Percentiles rank a stretch among this genome's conserved stretches.
phyloP scores from a whole-genome alignment of 1,284 basidiomycete species.

The Tremellales sp. region DNA sequence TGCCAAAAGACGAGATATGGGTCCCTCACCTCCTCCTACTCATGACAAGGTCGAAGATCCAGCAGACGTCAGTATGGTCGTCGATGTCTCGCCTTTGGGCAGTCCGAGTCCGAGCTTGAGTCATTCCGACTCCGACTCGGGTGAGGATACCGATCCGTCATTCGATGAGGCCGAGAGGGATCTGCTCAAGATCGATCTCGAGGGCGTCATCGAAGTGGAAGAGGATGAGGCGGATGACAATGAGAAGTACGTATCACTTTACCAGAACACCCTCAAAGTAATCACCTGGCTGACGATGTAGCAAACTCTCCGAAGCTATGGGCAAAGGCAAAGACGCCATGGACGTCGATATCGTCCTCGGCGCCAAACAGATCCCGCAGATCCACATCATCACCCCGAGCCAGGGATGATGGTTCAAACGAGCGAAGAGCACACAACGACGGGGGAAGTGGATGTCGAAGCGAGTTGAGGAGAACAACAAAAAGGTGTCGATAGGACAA shows the following conservation, averaged over 20 bases:
- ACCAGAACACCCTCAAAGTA: too few species aligned
- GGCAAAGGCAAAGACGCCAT: too few species aligned
- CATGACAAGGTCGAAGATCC: not conserved
- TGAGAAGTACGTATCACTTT: too few species aligned
- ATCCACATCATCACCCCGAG: not conserved
- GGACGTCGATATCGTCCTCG: not conserved
- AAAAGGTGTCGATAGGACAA: too few species aligned
- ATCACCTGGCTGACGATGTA: too few species aligned
- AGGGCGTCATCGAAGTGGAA: not conserved
- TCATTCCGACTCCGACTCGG: not conserved
- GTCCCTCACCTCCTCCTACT: not conserved
- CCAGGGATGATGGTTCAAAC: too few species aligned
- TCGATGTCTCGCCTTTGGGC: not conserved
- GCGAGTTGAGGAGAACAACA: too few species aligned
- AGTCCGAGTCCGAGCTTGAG: not conserved
- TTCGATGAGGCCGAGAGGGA: not conserved
- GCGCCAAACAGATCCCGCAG: not conserved
- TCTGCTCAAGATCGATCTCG: conserved; percentile 1
- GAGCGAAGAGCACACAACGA: too few species aligned
- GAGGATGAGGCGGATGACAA: not conserved
- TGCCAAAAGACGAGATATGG: not conserved
- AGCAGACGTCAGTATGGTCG: not conserved
- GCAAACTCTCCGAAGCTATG: too few species aligned
- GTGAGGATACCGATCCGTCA: not conserved
- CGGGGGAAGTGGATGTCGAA: too few species aligned